Base-by-base conservation (phyloP, 2,329 filamentous ascomycete species). In the Beauveria medogensis region DNA sequence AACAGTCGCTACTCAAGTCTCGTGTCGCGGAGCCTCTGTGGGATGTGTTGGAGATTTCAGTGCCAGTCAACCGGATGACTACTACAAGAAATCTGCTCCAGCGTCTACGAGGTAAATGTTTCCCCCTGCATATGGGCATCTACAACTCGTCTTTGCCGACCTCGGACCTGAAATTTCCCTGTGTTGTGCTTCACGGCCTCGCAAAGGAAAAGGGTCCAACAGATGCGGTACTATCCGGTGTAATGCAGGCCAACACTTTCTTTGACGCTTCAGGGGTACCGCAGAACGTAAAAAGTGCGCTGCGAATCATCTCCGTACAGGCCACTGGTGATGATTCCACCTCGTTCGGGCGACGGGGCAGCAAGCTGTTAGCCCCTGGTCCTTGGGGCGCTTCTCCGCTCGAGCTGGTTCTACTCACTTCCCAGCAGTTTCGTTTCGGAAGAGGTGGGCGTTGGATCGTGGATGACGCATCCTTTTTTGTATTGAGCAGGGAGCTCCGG, bases 371-470 rank as follows among this genome's bases (percentile, higher is more conserved):
- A 12, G 50, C 58, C 1, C 51, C 58, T 9, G 58, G 58, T 4
- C 50, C 51, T 9, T 60, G 50, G 51, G 58, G 58, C 22, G 43
- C 51, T 2, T 60, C 58, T 16, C 58, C 58, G 18, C 58, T 60
- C 5, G 41, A 50, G 30, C 44, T 60, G 43, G 22, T 50, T n/a
- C 16, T 55, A 3, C 26, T 60, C 34, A 54, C 50, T 18, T 51
- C 43, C 4, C 50, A 60, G 22, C 58, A 60, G 34, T 22, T 60
- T 28, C 43, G 37, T 18, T 60, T 60, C 2, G 34, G 22, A 3
- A 10, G 24, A n/a, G 41, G 41, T 6, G 58, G 58, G 16, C 50
- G 58, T 1, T 60, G 50, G 50, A 26, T 60, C 9, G 2, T 55
- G 41, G 51, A 55, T 7, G 51, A 48, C 14, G 16, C 22, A 16